Percentiles rank a stretch among this genome's conserved stretches.
These are phyloP conservation scores for Trifolium fragiferum DNA, from an alignment of 306 rosid genomes.

Conservation along the genomic window DNA sequence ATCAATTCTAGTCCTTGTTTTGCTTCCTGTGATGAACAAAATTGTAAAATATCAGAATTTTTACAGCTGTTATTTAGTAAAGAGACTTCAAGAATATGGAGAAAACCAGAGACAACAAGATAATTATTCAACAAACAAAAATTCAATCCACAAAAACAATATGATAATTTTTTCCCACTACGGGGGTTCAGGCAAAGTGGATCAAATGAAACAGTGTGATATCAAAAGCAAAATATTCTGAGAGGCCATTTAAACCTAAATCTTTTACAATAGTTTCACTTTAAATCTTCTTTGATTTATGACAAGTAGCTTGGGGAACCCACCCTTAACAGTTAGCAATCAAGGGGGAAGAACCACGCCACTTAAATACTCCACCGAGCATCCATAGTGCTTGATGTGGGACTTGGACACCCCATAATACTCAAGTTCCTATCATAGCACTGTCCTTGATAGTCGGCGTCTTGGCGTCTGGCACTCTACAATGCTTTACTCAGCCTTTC, in stretches of 20 bases:
- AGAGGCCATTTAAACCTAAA: background rate
- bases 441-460: background rate
- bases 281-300: slow-evolving; percentile 1
- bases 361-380: background rate
- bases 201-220: slow-evolving; percentile 6
- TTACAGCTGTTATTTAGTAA: background rate
- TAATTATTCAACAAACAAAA: slow-evolving; percentile 27
- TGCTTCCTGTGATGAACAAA: slow-evolving; percentile 79
- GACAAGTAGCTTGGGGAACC: background rate
- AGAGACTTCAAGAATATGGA: slow-evolving; percentile 24
- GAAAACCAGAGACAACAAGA: slow-evolving; percentile 3
- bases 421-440: background rate
- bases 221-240: slow-evolving; percentile 2
- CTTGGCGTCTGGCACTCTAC: background rate
- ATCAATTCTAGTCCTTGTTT: slow-evolving; percentile 92
- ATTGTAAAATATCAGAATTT: slow-evolving; percentile 31
- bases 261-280: background rate
- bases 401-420: background rate
- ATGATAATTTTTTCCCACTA: background rate
- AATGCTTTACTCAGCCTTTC: background rate
- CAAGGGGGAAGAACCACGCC: background rate
- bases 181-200: background rate
- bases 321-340: background rate
- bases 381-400: background rate
- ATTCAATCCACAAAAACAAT: slow-evolving; percentile 9